Base-by-base conservation (phyloP, 306 rosid genomes). In the Quercus robur region DNA sequence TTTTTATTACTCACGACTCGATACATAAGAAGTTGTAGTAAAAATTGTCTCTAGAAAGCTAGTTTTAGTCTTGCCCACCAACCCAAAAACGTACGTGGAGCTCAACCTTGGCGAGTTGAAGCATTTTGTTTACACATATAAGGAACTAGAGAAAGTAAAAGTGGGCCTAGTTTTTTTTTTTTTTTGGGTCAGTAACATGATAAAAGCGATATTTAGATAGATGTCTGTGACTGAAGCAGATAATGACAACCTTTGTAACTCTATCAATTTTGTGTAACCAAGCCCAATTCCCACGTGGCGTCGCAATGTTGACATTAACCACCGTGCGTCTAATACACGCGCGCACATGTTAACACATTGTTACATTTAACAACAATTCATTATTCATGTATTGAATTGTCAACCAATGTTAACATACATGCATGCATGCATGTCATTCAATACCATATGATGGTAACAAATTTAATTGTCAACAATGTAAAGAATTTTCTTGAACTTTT, bases 211-310 rank as follows among this genome's bases (percentile, higher is more conserved):
- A 72, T 14, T n/a, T 41, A 41, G 46, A 41, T 41, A 2, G 81
- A 59, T 70, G 77, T 70, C 81, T 76, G 84, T 81, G 38, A 81
- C 77, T 15, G 76, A 73, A 44, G 64, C 1, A 72, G 84, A 81
- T 44, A 58, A 75, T n/a, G 80, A 69, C 71, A 26, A 55, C 80
- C 31, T 2, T 9, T 0, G 76, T 13, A 46, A 69, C 64, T 67
- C 52, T 81, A 81, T 75, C 84, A 75, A 68, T 51, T 81, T 41
- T 41, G 46, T 56, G 59, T 49, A 49, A 12, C 54, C 38, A 41
- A 14, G 10, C 5, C 33, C 15, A 51, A 6, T 59, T 1, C 5
- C 66, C 80, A 75, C 80, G 80, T 81, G 77, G 35, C 72, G 12
- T 13, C 2, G 1, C 5, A 51, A 7, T 54, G 58, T 25, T 31